Base-by-base conservation (phyloP, 75 land plant genomes). In the Cupressus sempervirens region DNA sequence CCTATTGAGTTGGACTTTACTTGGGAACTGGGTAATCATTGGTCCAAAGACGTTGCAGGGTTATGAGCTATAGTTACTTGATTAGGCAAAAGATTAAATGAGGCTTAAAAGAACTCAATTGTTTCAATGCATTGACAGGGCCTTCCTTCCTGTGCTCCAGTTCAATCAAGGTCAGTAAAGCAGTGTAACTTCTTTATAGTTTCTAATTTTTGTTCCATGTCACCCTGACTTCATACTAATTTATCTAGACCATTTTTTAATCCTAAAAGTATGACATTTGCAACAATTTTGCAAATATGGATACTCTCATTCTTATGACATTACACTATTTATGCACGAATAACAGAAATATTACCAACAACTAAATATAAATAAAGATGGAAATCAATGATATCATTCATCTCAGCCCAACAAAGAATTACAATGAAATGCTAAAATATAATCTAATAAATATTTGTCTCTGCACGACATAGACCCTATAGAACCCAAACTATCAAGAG, bases 321-420 rank as follows among this genome's bases (percentile, higher is more conserved):
- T 34, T 32, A 10, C 35, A 72, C 26, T 62, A 23, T 62, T n/a
- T 62, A 62, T 23, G 67, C 67, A 7, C 26, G 67, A 62, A 62
- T 62, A 62, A 62, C 67, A 62, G 8, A 62, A 62, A 62, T 62
- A 62, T 7, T 20, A 0, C 26, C 74, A 72, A 9, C 74, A 72
- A 72, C 30, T 30, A n/a, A 68, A 68, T 11, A 4, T 9, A 68
- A 32, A 30, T 68, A 68, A 32, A 10, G 35, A 10, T 32, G 32
- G 74, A 62, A 72, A 32, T 32, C 74, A 72, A 72, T 72, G 74
- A 72, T 72, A 72, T 32, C 74, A 30, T 72, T 72, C 74, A 72
- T 23, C 30, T 72, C 30, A 12, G 36, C 74, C 74, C 74, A 72
- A 32, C 32, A 72, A 62, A 62, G 67, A 62, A 62, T 62, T 62